A percentile compares a stretch with the other conserved stretches of the same genome.
These are phyloP conservation scores for Liquidambar formosana DNA, from an alignment of 164 flowering plant genomes.

Conservation along the genomic window DNA sequence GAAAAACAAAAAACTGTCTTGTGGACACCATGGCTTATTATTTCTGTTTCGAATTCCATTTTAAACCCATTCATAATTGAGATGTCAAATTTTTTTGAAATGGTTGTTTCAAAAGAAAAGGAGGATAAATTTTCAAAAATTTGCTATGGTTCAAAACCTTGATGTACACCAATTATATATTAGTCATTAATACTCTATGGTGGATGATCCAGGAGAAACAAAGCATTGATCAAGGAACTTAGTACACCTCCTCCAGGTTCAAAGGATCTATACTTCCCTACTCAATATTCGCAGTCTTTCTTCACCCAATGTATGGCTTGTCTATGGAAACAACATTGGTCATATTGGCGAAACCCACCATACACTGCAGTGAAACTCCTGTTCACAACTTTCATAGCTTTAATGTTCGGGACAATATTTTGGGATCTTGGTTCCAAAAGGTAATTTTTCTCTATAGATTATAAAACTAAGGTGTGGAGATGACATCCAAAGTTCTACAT, in stretches of 20 bases:
- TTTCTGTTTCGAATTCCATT: no score
- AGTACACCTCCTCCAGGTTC: constrained; percentile 40
- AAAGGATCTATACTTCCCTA: constrained; percentile 39
- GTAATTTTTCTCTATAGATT: constrained; percentile 10
- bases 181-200: not conserved
- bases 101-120: no score
- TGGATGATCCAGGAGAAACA: constrained; percentile 40
- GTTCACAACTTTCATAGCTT: constrained; percentile 39
- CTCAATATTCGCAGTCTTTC: constrained; percentile 42
- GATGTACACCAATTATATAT: no score
- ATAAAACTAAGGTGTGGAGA: not conserved
- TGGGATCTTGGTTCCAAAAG: constrained; percentile 43
- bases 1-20: no score
- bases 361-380: constrained; percentile 47
- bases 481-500: not conserved
- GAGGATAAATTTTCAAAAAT: no score
- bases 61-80: no score
- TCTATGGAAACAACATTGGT: constrained; percentile 47
- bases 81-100: no score
- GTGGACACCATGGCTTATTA: no score
- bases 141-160: not conserved
- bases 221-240: constrained; percentile 40
- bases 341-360: constrained; percentile 49
- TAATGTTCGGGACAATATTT: constrained; percentile 44
- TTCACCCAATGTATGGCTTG: constrained; percentile 41